Base-by-base conservation (phyloP, 1,284 basidiomycete genomes). In the Boletus semigastroideus region DNA sequence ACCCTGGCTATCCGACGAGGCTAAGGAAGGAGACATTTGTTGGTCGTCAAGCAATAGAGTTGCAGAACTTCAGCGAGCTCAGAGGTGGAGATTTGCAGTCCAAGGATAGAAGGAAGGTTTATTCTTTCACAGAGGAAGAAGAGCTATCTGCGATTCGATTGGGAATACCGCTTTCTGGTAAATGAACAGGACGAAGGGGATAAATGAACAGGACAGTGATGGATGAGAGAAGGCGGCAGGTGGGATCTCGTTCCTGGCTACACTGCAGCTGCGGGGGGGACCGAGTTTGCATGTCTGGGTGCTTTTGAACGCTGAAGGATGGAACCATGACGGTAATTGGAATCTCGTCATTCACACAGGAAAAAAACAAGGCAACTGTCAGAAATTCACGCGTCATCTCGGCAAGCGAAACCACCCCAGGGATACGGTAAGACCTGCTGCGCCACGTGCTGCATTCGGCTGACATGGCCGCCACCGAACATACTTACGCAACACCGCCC, bases 11-110 rank as follows among this genome's bases (percentile, higher is more conserved):
- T 48, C 44, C 4, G 54, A 37, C 7, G 48, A 42, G 45, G 37
- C 66, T 27, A 53, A 62, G 57, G 65, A 67, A 66, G 68, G 64
- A 10, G 64, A 57, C 62, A 70, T 68, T 62, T 64, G 60, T 57
- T 71, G 69, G 66, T 71, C 19, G 67, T 67, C 67, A 70, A 44
- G 68, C 44, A 56, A 42, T 56, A 49, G 58, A 56, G 54, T 53
- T 63, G 61, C 56, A 65, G 57, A 55, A 54, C 33, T 33, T 33
- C 54, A 14, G 31, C 31, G 30, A 46, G 22, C 11, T 43, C 14
- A 42, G 54, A 53, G 5, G 53, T 49, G 54, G 60, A 39, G 65
- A 67, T 71, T 70, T 67, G 67, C 65, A 70, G 48, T 40, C 50
- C 46, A 54, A 43, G 52, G 62, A 58, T 67, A n/a, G 58, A 65